These are phyloP conservation scores for Helotiales sp. DNA, from an alignment of 2,329 filamentous ascomycete species.

Conservation along the genomic window DNA sequence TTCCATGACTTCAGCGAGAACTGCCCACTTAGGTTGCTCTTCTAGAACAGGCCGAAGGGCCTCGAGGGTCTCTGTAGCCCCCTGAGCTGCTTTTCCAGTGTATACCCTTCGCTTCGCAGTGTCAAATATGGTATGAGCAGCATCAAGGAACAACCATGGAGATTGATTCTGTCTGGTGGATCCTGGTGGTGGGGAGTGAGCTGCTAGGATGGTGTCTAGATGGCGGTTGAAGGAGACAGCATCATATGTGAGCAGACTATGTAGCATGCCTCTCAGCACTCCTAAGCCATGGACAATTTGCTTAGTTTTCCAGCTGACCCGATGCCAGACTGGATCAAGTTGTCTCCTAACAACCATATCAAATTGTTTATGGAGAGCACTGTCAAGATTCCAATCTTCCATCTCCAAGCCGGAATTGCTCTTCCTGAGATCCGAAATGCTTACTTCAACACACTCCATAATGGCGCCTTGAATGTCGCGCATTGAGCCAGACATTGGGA, in stretches of 20 bases:
- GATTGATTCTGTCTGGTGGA: conserved; percentile 88
- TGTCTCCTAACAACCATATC: conserved; percentile 87
- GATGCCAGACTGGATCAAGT: conserved; percentile 95
- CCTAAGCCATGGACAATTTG: conserved; percentile 92
- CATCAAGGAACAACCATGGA: conserved; percentile 95
- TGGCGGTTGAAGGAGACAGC: conserved; percentile 91
- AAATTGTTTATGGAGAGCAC: conserved; percentile 89
- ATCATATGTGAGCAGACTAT: conserved; percentile 83
- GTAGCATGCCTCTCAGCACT: conserved; percentile 80
- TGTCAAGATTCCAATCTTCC: conserved; percentile 96
- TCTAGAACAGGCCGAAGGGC: conserved; percentile 79
- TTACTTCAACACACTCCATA: conserved; percentile 94
- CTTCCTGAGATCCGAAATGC: conserved; percentile 92
- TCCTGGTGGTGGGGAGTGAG: conserved; percentile 85
- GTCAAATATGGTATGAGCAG: conserved; percentile 91
- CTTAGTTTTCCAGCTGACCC: conserved; percentile 91
- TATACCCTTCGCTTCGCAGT: conserved; percentile 90
- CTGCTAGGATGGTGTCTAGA: conserved; percentile 90
- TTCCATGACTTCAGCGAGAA: conserved; percentile 86
- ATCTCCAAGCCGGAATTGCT: conserved; percentile 88
- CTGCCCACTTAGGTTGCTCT: conserved; percentile 91
- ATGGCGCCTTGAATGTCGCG: conserved; percentile 90
- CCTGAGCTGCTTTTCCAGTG: conserved; percentile 59
- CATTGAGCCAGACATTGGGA: conserved; percentile 96
- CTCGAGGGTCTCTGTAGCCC: conserved; percentile 42